Conservation (phyloP, 1,284 basidiomycete genomes). For the Gastroboletus turbinatus region DNA sequence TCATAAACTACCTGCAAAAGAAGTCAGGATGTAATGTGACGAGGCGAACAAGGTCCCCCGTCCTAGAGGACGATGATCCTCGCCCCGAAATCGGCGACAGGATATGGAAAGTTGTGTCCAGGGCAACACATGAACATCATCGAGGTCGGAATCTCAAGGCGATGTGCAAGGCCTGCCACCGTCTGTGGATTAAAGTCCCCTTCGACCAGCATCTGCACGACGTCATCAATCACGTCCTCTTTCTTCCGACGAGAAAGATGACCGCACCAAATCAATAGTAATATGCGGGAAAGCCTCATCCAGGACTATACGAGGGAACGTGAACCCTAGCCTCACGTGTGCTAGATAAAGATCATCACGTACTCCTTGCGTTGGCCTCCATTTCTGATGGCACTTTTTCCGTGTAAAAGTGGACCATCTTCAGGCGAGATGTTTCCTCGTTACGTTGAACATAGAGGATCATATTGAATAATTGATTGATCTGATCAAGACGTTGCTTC, state of each 20-base stretch:
- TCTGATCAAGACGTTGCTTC: conserved; percentile 38
- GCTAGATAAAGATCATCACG: background rate
- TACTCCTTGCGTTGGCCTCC: conserved; percentile 63
- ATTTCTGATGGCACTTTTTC: conserved; percentile 53
- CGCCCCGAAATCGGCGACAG: conserved; percentile 32
- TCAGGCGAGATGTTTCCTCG: conserved; percentile 66
- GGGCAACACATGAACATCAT: conserved; percentile 38
- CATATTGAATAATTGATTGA: conserved; percentile 62
- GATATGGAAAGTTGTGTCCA: conserved; percentile 23
- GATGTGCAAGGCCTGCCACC: conserved; percentile 29
- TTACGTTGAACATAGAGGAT: conserved; percentile 63
- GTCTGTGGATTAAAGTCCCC: conserved; percentile 42
- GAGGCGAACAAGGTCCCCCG: background rate
- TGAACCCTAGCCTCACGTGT: background rate
- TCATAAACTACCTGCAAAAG: background rate
- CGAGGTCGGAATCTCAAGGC: conserved; percentile 30
- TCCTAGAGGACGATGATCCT: conserved; percentile 26
- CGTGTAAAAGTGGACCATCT: conserved; percentile 64
- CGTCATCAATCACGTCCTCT: background rate
- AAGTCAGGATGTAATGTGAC: background rate
- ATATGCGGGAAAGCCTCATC: conserved; percentile 65
- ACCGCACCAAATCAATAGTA: conserved; percentile 54
- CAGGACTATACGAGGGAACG: conserved; percentile 39
- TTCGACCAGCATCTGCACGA: conserved; percentile 47
- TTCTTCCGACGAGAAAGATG: background rate